phyloP scores from a whole-genome alignment of 2,329 filamentous ascomycete species.

The Colletotrichum cereale region DNA sequence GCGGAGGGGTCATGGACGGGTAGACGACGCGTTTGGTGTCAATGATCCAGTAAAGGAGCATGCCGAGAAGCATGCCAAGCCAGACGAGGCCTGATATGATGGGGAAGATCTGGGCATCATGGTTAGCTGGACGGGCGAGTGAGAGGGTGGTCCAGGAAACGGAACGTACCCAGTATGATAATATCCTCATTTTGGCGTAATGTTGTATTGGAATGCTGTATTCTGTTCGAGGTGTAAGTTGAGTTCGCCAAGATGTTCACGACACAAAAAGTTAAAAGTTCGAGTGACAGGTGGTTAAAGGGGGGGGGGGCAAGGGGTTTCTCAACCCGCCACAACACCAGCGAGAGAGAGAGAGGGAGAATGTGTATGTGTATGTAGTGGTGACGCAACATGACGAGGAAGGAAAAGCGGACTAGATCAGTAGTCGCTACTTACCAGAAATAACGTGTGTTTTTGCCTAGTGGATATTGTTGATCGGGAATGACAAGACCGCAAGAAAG shows the following conservation, averaged over 20 bases:
- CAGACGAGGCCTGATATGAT: conserved; percentile 75
- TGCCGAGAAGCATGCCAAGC: conserved; percentile 76
- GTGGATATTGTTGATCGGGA: neutral
- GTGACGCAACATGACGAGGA: conserved; percentile 26
- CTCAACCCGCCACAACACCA: neutral
- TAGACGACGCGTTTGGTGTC: conserved; percentile 68
- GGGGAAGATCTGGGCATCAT: conserved; percentile 68
- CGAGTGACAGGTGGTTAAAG: neutral
- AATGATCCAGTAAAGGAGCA: conserved; percentile 78
- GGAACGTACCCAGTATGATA: conserved; percentile 53
- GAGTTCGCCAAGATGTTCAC: neutral
- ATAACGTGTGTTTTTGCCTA: neutral
- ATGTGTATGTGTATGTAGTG: neutral
- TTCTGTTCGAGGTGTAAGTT: conserved; percentile 10
- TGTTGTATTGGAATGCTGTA: neutral
- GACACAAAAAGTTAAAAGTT: neutral
- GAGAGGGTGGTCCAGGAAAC: conserved; percentile 1
- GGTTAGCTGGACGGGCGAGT: conserved; percentile 7
- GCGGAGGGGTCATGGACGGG: conserved; percentile 67
- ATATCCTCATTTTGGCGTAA: conserved; percentile 39
- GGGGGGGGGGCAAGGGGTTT: neutral
- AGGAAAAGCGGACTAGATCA: conserved; percentile 1
- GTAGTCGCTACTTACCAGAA: conserved; percentile 23
- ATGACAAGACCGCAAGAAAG: neutral
- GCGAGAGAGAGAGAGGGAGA: neutral